These are phyloP conservation scores for Suhomyces kilbournensis DNA, from an alignment of 805 yeast genomes.

Conservation along the genomic window DNA sequence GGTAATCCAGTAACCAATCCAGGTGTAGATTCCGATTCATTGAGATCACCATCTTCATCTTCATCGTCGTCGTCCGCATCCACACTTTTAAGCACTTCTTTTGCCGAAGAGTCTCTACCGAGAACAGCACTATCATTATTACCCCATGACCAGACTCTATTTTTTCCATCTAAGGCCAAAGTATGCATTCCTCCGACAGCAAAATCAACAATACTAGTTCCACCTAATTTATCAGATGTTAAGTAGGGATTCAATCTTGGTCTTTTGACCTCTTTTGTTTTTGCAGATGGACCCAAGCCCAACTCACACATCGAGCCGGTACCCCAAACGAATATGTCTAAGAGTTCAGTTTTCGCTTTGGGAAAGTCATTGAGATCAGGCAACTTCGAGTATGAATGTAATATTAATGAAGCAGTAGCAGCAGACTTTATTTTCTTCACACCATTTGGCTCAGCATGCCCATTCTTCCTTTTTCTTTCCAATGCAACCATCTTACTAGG, in stretches of 20 bases:
- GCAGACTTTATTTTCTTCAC: conserved; percentile 24
- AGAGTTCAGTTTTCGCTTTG: conserved; percentile 38
- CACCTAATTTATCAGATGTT: conserved; percentile 44
- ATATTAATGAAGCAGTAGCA: conserved; percentile 40
- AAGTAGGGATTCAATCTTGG: conserved; percentile 87
- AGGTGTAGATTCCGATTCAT: conserved; percentile 88
- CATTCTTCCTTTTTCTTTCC: conserved; percentile 31
- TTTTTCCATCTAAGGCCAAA: conserved; percentile 71
- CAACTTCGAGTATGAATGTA: conserved; percentile 48
- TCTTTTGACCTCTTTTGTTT: conserved; percentile 89
- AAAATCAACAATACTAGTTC: conserved; percentile 73
- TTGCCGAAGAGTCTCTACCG: conserved; percentile 78
- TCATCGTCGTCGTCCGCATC: conserved; percentile 51
- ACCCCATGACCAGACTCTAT: conserved; percentile 98
- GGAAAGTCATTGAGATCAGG: conserved; percentile 45
- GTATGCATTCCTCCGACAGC: conserved; percentile 97
- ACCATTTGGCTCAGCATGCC: conserved; percentile 13
- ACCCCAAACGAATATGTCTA: conserved; percentile 92
- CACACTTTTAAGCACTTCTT: conserved; percentile 65
- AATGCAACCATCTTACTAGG: conserved; percentile 43
- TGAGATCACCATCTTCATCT: conserved; percentile 79
- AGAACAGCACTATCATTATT: conserved; percentile 88
- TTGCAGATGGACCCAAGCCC: conserved; percentile 94
- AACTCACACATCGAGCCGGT: conserved; percentile 96
- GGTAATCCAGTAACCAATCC: conserved; percentile 69